phyloP scores from a whole-genome alignment of 257 asterid species.

The Handroanthus guayacan region DNA sequence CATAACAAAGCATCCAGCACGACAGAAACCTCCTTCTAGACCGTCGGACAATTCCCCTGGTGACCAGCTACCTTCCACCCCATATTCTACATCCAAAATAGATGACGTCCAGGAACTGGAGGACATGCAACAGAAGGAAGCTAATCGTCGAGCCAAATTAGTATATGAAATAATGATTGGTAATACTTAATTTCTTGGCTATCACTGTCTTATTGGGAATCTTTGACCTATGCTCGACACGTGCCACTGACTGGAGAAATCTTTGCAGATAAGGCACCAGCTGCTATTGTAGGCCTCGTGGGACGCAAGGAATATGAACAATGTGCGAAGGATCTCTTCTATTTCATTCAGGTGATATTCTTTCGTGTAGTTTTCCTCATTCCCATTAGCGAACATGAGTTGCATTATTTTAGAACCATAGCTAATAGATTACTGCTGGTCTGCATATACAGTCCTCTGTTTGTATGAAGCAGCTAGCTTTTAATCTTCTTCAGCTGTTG shows the following conservation, averaged over 20 bases:
- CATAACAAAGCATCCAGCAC: slow-evolving; percentile 69
- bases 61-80: slow-evolving; percentile 42
- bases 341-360: slow-evolving; percentile 63
- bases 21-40: slow-evolving; percentile 52
- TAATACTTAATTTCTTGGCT: slow-evolving; percentile 33
- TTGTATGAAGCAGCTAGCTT: slow-evolving; percentile 62
- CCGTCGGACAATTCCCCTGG: slow-evolving; percentile 43
- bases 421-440: slow-evolving; percentile 9
- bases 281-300: slow-evolving; percentile 65
- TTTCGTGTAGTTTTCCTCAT: not conserved
- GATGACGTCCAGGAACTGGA: slow-evolving; percentile 51
- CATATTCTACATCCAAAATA: slow-evolving; percentile 45
- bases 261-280: slow-evolving; percentile 66
- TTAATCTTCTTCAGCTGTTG: slow-evolving; percentile 62
- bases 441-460: slow-evolving; percentile 56
- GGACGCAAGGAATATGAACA: slow-evolving; percentile 68
- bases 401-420: not conserved
- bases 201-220: not conserved
- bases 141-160: slow-evolving; percentile 61
- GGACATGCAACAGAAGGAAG: slow-evolving; percentile 60
- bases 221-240: not conserved
- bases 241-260: slow-evolving; percentile 19
- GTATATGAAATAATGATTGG: slow-evolving; percentile 51
- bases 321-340: slow-evolving; percentile 67
- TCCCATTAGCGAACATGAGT: no score